Percentiles rank a stretch among this genome's conserved stretches.
phyloP scores from a whole-genome alignment of 2,329 filamentous ascomycete species.

The Pseudogymnoascus sp. region DNA sequence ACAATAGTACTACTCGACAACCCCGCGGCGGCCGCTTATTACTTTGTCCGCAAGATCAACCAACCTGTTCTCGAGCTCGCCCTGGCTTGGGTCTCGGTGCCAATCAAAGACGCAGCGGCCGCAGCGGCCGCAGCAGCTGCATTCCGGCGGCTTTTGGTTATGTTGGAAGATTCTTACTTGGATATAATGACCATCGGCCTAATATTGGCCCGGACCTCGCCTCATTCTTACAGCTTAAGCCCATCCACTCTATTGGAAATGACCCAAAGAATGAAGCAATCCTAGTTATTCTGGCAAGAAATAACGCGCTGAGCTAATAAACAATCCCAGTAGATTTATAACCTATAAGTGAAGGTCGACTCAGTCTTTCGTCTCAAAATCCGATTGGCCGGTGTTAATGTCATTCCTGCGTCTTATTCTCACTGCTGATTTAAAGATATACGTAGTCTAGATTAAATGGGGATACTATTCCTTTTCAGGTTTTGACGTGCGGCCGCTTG shows the following conservation, averaged over 20 bases:
- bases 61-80: constrained; percentile 1
- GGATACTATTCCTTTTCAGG: neutral
- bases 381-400: neutral
- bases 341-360: neutral
- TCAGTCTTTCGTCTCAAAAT: neutral
- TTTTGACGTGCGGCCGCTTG: neutral
- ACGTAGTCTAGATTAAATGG: no score
- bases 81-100: constrained; percentile 3
- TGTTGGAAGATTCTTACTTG: neutral
- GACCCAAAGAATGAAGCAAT: neutral
- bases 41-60: constrained; percentile 14
- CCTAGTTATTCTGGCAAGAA: neutral
- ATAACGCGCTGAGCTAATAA: neutral
- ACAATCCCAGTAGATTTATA: neutral
- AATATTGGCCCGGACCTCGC: neutral
- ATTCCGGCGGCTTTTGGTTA: neutral
- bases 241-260: neutral
- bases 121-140: neutral
- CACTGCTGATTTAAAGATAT: no score
- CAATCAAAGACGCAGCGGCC: constrained; percentile 12
- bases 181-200: neutral
- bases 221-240: neutral
- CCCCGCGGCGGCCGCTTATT: neutral
- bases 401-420: neutral
- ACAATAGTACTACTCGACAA: neutral